Evolutionary conservation across 1,284 basidiomycete genomes (phyloP), one percentile per base, ranked within the genome.

Genomic region (Tausonia pullulans): DNA sequence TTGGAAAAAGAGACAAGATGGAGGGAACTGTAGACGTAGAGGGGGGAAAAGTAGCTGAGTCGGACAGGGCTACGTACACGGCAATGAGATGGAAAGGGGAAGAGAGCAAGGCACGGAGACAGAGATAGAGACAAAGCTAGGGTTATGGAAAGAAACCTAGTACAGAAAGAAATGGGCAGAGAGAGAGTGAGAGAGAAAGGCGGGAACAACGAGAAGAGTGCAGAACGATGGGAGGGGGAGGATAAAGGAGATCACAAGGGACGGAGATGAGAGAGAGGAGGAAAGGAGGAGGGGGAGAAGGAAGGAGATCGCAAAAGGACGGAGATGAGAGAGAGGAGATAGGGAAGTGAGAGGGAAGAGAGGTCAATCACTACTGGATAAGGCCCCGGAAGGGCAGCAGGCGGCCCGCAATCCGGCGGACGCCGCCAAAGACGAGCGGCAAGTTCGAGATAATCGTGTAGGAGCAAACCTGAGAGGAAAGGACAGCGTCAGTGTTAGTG

Each of bases 381-480:
- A 70, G 62, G 16, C 64, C 62, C 41, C 67, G 67, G 51, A 70
- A 68, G 45, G 67, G 67, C 16, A 67, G 62, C 41, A 69, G 69
- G 3, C 61, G 48, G 39, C 67, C 56, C 40, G 68, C 62, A 48
- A 66, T 67, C 40, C 67, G 54, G 48, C 62, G 67, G 43, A 51
- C 67, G 58, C 67, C 67, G 13, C 44, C 66, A 44, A 65, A 57
- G 55, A 57, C 16, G 56, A 61, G 39, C 41, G 67, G 49, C 40
- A 65, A 6, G 58, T 50, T 46, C 43, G 61, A 49, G 54, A 63
- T 40, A 57, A 66, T n/a, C 48, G 53, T 48, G 46, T 61, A 59
- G 41, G 48, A 50, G 45, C 63, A 14, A 53, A 49, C 40, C 51
- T 48, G 13, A 46, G 61, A 40, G 45, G 57, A 44, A 48, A 65